Base-by-base conservation (phyloP, 1,139 yeast species). In the Yamadazyma dendronema region DNA sequence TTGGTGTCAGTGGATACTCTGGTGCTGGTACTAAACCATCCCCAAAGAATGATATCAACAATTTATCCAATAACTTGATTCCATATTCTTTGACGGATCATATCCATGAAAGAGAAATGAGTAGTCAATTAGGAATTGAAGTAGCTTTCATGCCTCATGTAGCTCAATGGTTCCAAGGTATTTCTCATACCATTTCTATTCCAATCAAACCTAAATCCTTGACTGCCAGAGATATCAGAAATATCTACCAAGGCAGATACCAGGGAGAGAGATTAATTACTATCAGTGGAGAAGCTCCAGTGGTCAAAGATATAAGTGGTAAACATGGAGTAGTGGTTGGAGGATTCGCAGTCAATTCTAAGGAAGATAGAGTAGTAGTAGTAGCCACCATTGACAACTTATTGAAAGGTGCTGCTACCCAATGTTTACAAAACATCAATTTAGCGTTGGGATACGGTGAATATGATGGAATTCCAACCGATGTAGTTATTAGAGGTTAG, bases 1-100 rank as follows among this genome's bases (percentile, higher is more conserved):
- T 92, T 60, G 98, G 98, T 57, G 94, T 92, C 28, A 87, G 96
- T 34, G 99, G 99, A 33, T 92, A 92, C 62, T 90, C 98, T 15
- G 99, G 99, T 42, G 98, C 98, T 13, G 98, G 98, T 47, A 90
- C 99, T 36, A 92, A 94, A 66, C 98, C 98, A 40, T 86, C 96
- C 6, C 96, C 96, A 42, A 89, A 89, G 70, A 94, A 92, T 59
- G 97, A 92, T 58, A 68, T 84, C 38, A 73, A 78, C 43, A 72
- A 80, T 53, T 73, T 92, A 55, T 62, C 72, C 44, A 79, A 94
- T 67, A 92, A 92, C 67, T 71, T 94, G 59, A 86, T 92, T 55
- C 98, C 99, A 41, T 92, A 92, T 67, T 82, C 97, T 2, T 74
- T 94, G 54, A 94, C 98, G 15, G 96, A 92, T 61, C 99, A 92